These are phyloP conservation scores for Luzula sylvatica DNA, from an alignment of 176 grass and related monocot species.

Conservation along the genomic window DNA sequence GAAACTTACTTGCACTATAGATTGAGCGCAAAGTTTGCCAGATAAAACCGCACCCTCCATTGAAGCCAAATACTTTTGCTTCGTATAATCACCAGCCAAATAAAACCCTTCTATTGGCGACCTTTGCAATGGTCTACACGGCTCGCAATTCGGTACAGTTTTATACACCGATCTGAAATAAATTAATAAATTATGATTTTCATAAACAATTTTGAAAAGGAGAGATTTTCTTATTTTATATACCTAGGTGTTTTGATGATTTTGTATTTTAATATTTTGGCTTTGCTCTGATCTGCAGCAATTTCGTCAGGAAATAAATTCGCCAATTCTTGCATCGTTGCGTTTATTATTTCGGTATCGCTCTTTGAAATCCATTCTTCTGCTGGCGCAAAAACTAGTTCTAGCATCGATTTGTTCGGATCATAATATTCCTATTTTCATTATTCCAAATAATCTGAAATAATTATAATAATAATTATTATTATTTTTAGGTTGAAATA, in stretches of 20 bases:
- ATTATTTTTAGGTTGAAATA: slow-evolving; percentile 54
- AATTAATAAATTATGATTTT: background rate
- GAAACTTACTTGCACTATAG: slow-evolving; percentile 59
- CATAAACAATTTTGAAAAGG: background rate
- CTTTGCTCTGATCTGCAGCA: slow-evolving; percentile 79
- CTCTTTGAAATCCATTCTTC: slow-evolving; percentile 86
- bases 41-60: slow-evolving; percentile 94
- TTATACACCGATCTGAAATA: slow-evolving; percentile 88
- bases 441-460: slow-evolving; percentile 27
- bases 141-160: slow-evolving; percentile 76
- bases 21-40: slow-evolving; percentile 77
- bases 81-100: slow-evolving; percentile 85
- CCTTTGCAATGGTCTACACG: slow-evolving; percentile 73
- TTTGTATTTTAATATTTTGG: slow-evolving; percentile 87
- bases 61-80: slow-evolving; percentile 95
- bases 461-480: slow-evolving; percentile 58
- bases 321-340: slow-evolving; percentile 81
- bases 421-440: slow-evolving; percentile 91
- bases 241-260: slow-evolving; percentile 90
- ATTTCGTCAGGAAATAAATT: slow-evolving; percentile 97
- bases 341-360: slow-evolving; percentile 76
- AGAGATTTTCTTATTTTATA: background rate
- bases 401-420: slow-evolving; percentile 84
- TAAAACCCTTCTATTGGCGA: slow-evolving; percentile 93
- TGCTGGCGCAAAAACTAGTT: slow-evolving; percentile 91